Evolutionary conservation across 768 basidiomycete species (phyloP).

Genomic region (Mycena amicta): DNA sequence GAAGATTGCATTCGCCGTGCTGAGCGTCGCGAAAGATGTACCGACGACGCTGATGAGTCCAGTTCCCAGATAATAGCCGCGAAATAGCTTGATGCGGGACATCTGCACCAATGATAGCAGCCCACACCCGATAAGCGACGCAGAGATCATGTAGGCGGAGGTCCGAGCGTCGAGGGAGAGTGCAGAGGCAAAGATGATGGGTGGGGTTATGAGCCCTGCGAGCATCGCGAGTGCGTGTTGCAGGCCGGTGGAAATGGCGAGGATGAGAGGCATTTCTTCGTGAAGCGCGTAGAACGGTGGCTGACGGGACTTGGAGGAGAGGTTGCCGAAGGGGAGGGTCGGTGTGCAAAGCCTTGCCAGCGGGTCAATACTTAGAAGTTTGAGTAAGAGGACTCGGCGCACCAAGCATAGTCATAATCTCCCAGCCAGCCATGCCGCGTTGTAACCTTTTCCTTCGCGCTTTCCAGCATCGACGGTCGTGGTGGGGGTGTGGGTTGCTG

Average conservation of each 20-base stretch:
- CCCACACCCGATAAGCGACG: constrained; percentile 43
- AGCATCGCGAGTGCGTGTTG: constrained; percentile 84
- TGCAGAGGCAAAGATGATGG: constrained; percentile 74
- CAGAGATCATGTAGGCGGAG: constrained; percentile 79
- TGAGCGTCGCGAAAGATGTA: constrained; percentile 77
- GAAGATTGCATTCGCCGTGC: constrained; percentile 77
- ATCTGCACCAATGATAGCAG: constrained; percentile 80
- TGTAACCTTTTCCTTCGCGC: constrained; percentile 36
- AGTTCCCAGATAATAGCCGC: constrained; percentile 73
- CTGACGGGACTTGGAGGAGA: constrained; percentile 33
- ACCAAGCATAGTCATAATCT: constrained; percentile 77
- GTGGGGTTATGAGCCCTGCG: constrained; percentile 80
- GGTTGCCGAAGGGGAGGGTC: constrained; percentile 53
- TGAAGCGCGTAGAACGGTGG: constrained; percentile 81
- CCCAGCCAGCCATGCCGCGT: constrained; percentile 77
- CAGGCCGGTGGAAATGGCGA: constrained; percentile 73
- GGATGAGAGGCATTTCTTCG: constrained; percentile 68
- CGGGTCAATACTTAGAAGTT: neutral
- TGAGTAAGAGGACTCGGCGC: neutral
- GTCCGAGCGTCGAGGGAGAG: constrained; percentile 59
- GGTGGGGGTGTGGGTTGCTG: neutral
- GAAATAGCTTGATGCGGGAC: constrained; percentile 64
- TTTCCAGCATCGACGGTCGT: neutral
- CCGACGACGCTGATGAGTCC: constrained; percentile 83
- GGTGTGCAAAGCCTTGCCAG: constrained; percentile 65